Evolutionary conservation across 2,329 filamentous ascomycete species (phyloP).

Genomic region (Aspergillus fumigatus): DNA sequence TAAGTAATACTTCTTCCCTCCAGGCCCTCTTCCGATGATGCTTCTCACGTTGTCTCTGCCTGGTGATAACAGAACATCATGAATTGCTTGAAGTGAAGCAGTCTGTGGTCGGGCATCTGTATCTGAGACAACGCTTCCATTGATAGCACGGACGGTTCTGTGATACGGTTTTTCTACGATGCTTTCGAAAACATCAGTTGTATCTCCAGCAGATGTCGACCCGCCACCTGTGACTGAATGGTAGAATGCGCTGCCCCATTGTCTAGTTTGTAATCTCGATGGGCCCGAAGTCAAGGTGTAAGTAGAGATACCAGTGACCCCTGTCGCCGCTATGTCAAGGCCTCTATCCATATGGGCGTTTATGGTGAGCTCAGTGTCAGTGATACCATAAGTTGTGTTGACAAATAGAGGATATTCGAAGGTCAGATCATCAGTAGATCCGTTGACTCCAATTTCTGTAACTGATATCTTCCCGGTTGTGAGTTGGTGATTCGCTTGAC

Average conservation of each 20-base stretch:
- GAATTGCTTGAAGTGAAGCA: neutral
- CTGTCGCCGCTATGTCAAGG: conserved; percentile 41
- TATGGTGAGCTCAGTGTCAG: conserved; percentile 47
- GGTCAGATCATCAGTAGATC: conserved; percentile 31
- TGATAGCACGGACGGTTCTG: conserved; percentile 21
- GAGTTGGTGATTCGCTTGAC: conserved; percentile 50
- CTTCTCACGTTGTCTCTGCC: neutral
- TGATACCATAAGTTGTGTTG: conserved; percentile 48
- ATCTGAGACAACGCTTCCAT: conserved; percentile 23
- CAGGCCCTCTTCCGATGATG: neutral
- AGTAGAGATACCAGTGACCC: conserved; percentile 51
- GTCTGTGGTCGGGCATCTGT: neutral
- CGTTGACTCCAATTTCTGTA: conserved; percentile 27
- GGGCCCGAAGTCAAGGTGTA: conserved; percentile 49
- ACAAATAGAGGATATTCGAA: conserved; percentile 61
- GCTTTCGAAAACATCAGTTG: conserved; percentile 23
- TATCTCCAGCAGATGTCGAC: conserved; percentile 27
- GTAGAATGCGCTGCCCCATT: conserved; percentile 28
- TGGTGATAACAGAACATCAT: neutral
- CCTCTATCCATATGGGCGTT: conserved; percentile 47
- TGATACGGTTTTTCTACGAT: conserved; percentile 18
- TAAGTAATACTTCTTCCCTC: neutral
- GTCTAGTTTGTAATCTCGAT: conserved; percentile 21
- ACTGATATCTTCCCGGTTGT: conserved; percentile 43
- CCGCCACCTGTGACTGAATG: conserved; percentile 12